Evolutionary conservation across 805 yeast genomes (phyloP).

Genomic region (Maudiozyma pseudohumilis): DNA sequence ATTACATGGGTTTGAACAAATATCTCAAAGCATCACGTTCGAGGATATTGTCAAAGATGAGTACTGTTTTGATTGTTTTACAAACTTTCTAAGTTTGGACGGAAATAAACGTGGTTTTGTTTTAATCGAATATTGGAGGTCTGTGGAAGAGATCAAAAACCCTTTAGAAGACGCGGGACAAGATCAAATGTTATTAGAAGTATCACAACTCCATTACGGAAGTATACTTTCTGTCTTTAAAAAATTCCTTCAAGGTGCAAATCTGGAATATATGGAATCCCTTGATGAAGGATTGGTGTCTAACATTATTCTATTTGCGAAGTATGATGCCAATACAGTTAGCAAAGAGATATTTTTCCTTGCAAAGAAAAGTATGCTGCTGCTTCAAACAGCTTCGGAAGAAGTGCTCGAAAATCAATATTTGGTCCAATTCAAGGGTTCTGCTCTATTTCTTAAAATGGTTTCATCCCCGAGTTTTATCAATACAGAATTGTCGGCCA

Average conservation of each 20-base stretch:
- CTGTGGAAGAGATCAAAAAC: conserved; percentile 57
- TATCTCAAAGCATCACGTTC: conserved; percentile 11
- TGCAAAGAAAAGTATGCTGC: conserved; percentile 53
- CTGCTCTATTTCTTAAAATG: conserved; percentile 45
- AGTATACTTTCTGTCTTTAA: conserved; percentile 21
- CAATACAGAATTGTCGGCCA: conserved; percentile 19
- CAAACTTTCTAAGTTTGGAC: conserved; percentile 7
- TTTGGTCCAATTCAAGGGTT: conserved; percentile 50
- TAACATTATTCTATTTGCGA: conserved; percentile 10
- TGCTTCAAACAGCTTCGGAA: conserved; percentile 46
- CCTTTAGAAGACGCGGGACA: conserved; percentile 47
- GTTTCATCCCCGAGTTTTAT: conserved; percentile 36
- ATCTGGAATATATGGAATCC: conserved; percentile 13
- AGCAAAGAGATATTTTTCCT: conserved; percentile 16
- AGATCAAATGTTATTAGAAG: conserved; percentile 22
- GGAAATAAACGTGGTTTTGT: conserved; percentile 7
- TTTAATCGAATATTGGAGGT: conserved; percentile 53
- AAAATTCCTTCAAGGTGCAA: conserved; percentile 11
- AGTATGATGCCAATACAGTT: background rate
- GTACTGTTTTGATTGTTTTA: conserved; percentile 11
- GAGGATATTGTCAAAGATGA: conserved; percentile 14
- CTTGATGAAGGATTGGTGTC: conserved; percentile 15
- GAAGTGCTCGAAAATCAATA: conserved; percentile 43
- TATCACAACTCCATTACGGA: conserved; percentile 14
- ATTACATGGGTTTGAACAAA: conserved; percentile 11